These are phyloP conservation scores for Parvularia atlantis DNA, from an alignment of 78 protist genomes.

Conservation along the genomic window DNA sequence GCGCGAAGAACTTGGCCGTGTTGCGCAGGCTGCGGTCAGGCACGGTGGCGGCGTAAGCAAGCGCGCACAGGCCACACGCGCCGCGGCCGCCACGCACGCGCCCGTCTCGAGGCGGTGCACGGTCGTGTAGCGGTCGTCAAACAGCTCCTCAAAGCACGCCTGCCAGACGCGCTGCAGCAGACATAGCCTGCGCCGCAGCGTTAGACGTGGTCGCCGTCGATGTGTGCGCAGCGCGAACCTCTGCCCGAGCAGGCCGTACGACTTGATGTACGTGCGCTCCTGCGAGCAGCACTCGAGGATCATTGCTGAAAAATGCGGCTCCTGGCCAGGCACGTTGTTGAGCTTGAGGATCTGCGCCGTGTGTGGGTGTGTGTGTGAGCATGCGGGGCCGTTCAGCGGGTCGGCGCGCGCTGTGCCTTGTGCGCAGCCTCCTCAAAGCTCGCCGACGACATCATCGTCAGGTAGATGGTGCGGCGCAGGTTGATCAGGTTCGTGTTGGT, in stretches of 20 bases:
- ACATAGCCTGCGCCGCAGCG: not conserved
- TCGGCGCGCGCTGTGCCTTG: slow-evolving; percentile 52
- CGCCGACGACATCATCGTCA: slow-evolving; percentile 75
- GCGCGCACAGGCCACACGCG: slow-evolving; percentile 62
- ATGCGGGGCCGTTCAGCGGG: no score
- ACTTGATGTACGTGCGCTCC: slow-evolving; percentile 72
- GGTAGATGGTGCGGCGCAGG: slow-evolving; percentile 75
- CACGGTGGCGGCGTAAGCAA: slow-evolving; percentile 18
- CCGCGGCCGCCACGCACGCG: slow-evolving; percentile 31
- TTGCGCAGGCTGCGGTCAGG: slow-evolving; percentile 21
- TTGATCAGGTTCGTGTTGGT: slow-evolving; percentile 60
- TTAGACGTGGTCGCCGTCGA: not conserved
- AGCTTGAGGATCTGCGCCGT: no score
- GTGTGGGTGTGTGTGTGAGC: no score
- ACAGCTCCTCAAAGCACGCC: slow-evolving; percentile 12
- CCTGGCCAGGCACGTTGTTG: slow-evolving; percentile 25
- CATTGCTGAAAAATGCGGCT: slow-evolving; percentile 75
- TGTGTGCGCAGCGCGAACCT: not conserved
- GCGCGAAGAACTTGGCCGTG: slow-evolving; percentile 63
- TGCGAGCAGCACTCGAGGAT: slow-evolving; percentile 90
- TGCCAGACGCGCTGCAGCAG: not conserved
- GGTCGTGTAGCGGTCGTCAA: slow-evolving; percentile 31
- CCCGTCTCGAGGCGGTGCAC: slow-evolving; percentile 88
- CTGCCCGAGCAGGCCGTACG: slow-evolving; percentile 78
- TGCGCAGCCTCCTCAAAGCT: slow-evolving; percentile 90